phyloP scores from a whole-genome alignment of 2,329 filamentous ascomycete genomes.

The Hymenotorrendiella dingleyae region DNA sequence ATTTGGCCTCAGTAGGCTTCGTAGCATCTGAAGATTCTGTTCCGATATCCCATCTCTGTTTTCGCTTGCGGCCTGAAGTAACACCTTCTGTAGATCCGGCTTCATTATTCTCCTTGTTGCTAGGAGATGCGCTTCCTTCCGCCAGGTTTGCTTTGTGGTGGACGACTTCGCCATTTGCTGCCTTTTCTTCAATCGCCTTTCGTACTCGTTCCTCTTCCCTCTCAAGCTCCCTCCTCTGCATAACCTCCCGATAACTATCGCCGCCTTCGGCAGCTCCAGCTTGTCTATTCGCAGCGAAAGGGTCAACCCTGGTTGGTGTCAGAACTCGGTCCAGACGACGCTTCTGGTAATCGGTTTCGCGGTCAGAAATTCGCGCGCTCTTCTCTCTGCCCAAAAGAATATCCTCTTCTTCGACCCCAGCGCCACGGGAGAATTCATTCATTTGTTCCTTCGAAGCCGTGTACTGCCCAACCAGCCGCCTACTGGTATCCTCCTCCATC shows the following conservation, averaged over 20 bases:
- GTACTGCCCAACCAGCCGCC: constrained; percentile 87
- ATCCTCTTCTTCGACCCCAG: constrained; percentile 87
- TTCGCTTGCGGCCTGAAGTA: constrained; percentile 67
- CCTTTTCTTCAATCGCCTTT: constrained; percentile 68
- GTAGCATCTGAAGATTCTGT: constrained; percentile 50
- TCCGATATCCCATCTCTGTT: constrained; percentile 88
- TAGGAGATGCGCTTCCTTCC: constrained; percentile 43
- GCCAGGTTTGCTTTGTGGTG: constrained; percentile 67
- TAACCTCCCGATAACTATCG: constrained; percentile 80
- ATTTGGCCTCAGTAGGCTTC: constrained; percentile 49
- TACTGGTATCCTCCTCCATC: constrained; percentile 69
- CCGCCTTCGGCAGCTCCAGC: constrained; percentile 64
- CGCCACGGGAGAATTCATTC: constrained; percentile 83
- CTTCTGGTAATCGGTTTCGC: constrained; percentile 97
- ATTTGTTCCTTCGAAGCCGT: constrained; percentile 89
- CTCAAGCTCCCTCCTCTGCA: constrained; percentile 86
- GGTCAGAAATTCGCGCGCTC: constrained; percentile 82
- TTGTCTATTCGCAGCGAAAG: constrained; percentile 72
- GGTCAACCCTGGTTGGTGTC: constrained; percentile 79
- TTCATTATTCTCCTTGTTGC: constrained; percentile 68
- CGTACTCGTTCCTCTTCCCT: constrained; percentile 86
- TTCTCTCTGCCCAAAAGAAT: constrained; percentile 80
- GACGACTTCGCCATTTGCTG: constrained; percentile 49
- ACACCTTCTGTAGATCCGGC: constrained; percentile 60
- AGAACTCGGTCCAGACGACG: constrained; percentile 83